These are phyloP conservation scores for Smittium culicis DNA, from an alignment of 371 early-diverging fungal genomes.

Conservation along the genomic window DNA sequence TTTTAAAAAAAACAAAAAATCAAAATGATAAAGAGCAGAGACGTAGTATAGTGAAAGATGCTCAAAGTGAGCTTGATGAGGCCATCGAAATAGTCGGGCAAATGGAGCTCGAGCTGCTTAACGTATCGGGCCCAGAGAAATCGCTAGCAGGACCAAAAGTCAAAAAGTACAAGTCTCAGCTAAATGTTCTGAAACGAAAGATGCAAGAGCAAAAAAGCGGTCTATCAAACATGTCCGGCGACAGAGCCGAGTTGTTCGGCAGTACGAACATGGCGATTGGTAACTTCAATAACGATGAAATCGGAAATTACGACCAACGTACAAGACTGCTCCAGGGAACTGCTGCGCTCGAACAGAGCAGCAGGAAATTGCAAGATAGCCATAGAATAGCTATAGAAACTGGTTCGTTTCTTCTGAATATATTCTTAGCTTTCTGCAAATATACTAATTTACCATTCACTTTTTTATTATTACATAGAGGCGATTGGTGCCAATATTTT, in stretches of 20 bases:
- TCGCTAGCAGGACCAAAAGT: conserved; percentile 55
- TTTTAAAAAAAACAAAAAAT: not conserved
- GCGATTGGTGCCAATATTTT: conserved; percentile 69
- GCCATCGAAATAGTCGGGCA: conserved; percentile 69
- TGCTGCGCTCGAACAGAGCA: conserved; percentile 62
- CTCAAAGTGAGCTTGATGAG: conserved; percentile 73
- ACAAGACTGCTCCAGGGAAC: conserved; percentile 67
- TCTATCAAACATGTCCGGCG: conserved; percentile 18
- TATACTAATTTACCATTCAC: not conserved
- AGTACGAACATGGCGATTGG: conserved; percentile 24
- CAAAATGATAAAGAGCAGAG: not conserved
- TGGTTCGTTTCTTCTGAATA: conserved; percentile 25
- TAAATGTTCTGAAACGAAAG: conserved; percentile 58
- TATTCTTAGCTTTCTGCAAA: not conserved
- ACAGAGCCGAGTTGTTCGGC: conserved; percentile 50
- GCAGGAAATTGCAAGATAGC: conserved; percentile 67
- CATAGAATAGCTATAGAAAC: conserved; percentile 84
- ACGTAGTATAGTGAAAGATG: not conserved
- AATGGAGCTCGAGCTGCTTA: conserved; percentile 81
- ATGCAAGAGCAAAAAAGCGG: conserved; percentile 30
- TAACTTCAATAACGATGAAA: conserved; percentile 37
- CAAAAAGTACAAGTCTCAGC: conserved; percentile 57
- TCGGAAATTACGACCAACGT: conserved; percentile 56
- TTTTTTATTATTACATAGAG: conserved; percentile 33
- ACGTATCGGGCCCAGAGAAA: conserved; percentile 50